A percentile compares a stretch with the other conserved stretches of the same genome.
Conservation (phyloP, 345 rosid genomes). For the Noccaea bulbosa region DNA sequence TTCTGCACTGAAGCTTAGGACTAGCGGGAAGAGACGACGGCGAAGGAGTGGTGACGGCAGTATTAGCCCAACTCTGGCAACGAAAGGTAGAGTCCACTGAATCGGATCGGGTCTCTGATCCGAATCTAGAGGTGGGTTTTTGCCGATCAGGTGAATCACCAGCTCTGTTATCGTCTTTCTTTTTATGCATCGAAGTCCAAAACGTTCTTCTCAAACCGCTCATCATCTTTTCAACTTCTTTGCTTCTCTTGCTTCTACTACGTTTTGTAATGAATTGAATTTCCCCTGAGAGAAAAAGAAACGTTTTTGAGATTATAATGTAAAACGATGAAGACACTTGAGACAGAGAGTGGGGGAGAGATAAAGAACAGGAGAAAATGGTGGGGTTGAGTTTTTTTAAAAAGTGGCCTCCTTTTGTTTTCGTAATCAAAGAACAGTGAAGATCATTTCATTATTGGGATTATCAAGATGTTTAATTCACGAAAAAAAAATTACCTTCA, state of each 20-base stretch:
- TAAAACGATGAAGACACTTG: constrained; percentile 9
- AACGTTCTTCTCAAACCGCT: constrained; percentile 82
- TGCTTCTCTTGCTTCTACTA: too few species aligned
- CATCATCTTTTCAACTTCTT: constrained; percentile 55
- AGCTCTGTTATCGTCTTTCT: constrained; percentile 43
- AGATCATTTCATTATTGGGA: constrained; percentile 34
- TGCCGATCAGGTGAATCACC: constrained; percentile 36
- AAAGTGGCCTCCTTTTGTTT: constrained; percentile 13
- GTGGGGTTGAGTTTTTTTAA: constrained; percentile 31
- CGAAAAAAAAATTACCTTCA: neutral
- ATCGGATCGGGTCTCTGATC: constrained; percentile 61
- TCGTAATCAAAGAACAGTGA: constrained; percentile 19
- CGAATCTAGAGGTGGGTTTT: constrained; percentile 59
- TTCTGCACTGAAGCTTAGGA: constrained; percentile 65
- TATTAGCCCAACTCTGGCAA: constrained; percentile 55
- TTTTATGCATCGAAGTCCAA: constrained; percentile 71
- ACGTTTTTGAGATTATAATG: constrained; percentile 1
- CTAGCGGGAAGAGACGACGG: constrained; percentile 56
- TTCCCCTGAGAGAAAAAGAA: constrained; percentile 1
- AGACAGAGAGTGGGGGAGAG: constrained; percentile 23
- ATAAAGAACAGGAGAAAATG: constrained; percentile 36
- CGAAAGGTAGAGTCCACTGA: constrained; percentile 51
- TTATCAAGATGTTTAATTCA: constrained; percentile 29
- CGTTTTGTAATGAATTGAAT: neutral
- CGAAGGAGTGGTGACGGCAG: constrained; percentile 39